Evolutionary conservation across 164 flowering plant species (phyloP), one percentile per base, ranked within the genome.

Genomic region (Euptelea pleiosperma): DNA sequence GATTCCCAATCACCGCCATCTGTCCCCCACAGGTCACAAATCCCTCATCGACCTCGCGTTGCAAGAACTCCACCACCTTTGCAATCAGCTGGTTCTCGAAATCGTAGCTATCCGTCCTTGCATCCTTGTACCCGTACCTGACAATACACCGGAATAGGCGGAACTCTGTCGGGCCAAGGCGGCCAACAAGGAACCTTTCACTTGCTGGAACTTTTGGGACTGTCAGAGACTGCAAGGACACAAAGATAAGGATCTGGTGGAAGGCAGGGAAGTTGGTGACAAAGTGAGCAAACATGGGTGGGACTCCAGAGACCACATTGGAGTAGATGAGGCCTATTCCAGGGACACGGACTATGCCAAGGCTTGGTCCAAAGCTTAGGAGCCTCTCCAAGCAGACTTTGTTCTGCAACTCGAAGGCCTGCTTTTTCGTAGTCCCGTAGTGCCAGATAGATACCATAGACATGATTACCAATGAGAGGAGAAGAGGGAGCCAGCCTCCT

Each of bases 401-500:
- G 74, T 81, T 81, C 25, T 77, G 69, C 18, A 52, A 6, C 52
- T 80, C 82, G 49, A 67, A 75, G 1, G 48, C 61, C 7, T 67
- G 62, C 39, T 80, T 75, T 59, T 72, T 67, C n/a, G 40, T 37
- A 49, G 80, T 77, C 30, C 82, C 85, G 50, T 77, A 77, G 34
- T 86, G 82, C 92, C 92, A 83, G 30, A 71, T 18, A 31, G 55
- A 76, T 86, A 84, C 81, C n/a, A 76, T 11, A 14, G 64, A 51
- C 63, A 82, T 26, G 49, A 75, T 40, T 6, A 80, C 8, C 0
- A 71, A 35, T 21, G 82, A 70, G 14, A 82, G 34, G 25, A 67
- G 25, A 6, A 80, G 64, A 22, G 85, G 75, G 26, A 75, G 62
- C 93, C 93, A 86, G 19, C 84, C 89, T 18, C 89, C 87, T 42